These are phyloP conservation scores for Colletotrichum sp. DNA, from an alignment of 2,329 filamentous ascomycete species.

Conservation along the genomic window DNA sequence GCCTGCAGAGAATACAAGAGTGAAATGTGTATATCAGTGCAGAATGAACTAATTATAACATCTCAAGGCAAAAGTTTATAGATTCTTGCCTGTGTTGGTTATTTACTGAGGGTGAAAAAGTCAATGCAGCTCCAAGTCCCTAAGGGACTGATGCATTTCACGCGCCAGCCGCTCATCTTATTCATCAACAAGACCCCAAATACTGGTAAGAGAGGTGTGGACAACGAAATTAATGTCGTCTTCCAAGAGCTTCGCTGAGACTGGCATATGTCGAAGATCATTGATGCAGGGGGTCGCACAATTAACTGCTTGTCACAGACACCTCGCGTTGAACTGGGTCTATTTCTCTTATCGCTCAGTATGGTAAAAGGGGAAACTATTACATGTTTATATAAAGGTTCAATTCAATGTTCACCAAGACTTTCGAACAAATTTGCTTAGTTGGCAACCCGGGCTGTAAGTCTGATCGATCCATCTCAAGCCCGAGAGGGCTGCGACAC, in stretches of 20 bases:
- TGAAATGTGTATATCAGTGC: no score
- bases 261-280: not conserved
- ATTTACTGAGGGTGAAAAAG: no score
- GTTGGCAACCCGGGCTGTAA: not conserved
- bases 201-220: not conserved
- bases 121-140: not conserved
- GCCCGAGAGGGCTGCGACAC: not conserved
- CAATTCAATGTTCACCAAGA: no score
- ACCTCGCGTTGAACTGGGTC: accelerated
- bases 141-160: accelerated
- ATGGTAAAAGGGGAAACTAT: no score
- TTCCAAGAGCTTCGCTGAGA: not conserved
- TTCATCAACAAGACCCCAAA: not conserved
- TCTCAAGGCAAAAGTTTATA: no score
- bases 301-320: no score
- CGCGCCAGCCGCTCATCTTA: accelerated
- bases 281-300: not conserved
- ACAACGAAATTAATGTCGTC: not conserved
- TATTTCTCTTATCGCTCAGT: no score
- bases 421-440: not conserved
- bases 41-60: no score
- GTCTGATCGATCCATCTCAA: not conserved
- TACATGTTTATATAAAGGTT: no score
- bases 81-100: no score
- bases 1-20: no score